Evolutionary conservation across 2,329 filamentous ascomycete genomes (phyloP).

Genomic region (Verticillium dahliae): DNA sequence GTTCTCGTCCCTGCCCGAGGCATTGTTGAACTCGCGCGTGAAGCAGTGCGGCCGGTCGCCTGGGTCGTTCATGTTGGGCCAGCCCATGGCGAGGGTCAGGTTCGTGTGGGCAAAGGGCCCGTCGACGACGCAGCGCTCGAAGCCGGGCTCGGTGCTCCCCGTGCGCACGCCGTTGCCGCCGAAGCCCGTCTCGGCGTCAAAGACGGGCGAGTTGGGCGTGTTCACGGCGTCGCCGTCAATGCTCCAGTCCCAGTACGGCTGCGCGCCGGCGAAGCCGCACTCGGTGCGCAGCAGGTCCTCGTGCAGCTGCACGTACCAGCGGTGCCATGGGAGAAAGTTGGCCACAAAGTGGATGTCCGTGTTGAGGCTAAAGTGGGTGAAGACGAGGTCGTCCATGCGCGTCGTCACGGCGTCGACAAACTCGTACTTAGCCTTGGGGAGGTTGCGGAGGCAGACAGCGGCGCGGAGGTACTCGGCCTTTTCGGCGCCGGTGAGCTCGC

Average conservation of each 20-base stretch:
- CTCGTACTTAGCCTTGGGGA: constrained; percentile 10
- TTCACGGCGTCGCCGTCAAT: constrained; percentile 13
- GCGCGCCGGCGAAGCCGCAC: constrained; percentile 23
- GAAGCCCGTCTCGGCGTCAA: constrained; percentile 23
- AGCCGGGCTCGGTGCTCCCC: constrained; percentile 7
- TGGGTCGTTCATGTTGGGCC: constrained; percentile 9
- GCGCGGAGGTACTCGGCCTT: constrained; percentile 13
- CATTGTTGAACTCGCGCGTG: constrained; percentile 13
- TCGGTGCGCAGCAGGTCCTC: constrained; percentile 20
- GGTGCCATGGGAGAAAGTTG: constrained; percentile 28
- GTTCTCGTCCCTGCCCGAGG: constrained; percentile 5
- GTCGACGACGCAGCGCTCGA: constrained; percentile 13
- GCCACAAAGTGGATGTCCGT: constrained; percentile 14
- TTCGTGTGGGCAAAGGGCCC: constrained; percentile 16
- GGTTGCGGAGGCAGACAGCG: constrained; percentile 9
- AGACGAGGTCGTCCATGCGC: constrained; percentile 12
- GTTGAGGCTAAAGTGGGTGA: constrained; percentile 11
- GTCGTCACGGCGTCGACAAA: constrained; percentile 9
- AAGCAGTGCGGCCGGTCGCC: constrained; percentile 13
- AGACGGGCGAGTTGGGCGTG: constrained; percentile 18
- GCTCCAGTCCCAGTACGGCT: constrained; percentile 26
- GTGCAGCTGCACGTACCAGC: constrained; percentile 21
- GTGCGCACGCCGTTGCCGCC: constrained; percentile 18
- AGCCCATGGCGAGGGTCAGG: constrained; percentile 11
- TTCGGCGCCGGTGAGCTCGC: constrained; percentile 10